A percentile compares a stretch with the other conserved stretches of the same genome.
These are phyloP conservation scores for Melastoma candidum DNA, from an alignment of 441 rosid species.

Conservation along the genomic window DNA sequence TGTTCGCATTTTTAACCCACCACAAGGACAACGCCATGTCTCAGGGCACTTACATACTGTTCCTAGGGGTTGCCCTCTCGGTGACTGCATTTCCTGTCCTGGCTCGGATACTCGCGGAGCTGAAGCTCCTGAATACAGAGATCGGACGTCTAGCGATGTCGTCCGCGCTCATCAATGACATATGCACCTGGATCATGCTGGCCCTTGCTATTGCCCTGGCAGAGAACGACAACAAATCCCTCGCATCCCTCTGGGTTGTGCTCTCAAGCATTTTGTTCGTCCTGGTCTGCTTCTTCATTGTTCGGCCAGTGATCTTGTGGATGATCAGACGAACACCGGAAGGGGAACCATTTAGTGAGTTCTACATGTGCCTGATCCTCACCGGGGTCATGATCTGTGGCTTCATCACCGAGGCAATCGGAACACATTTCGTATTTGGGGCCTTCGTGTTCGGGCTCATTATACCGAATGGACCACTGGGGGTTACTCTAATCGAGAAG, in stretches of 20 bases:
- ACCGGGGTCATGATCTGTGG: constrained; percentile 23
- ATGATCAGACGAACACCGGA: constrained; percentile 9
- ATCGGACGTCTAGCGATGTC: constrained; percentile 3
- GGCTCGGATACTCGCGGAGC: not conserved
- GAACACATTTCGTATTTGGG: constrained; percentile 32
- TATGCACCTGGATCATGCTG: constrained; percentile 5
- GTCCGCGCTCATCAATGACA: not conserved
- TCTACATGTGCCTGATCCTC: constrained; percentile 19
- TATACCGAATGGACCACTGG: constrained; percentile 27
- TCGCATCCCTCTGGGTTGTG: not conserved
- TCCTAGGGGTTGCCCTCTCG: constrained; percentile 2
- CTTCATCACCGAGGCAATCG: constrained; percentile 22
- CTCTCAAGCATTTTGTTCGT: constrained; percentile 9
- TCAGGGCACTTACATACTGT: not conserved
- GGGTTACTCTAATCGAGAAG: constrained; percentile 20
- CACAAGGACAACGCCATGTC: not conserved
- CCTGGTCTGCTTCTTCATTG: constrained; percentile 10
- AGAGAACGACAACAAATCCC: too few species aligned
- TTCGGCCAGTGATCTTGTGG: constrained; percentile 22
- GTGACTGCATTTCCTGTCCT: constrained; percentile 4
- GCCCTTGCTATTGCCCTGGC: not conserved
- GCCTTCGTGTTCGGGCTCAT: constrained; percentile 38
- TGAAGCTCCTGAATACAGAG: constrained; percentile 8
- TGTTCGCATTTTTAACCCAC: not conserved
- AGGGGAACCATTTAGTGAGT: constrained; percentile 12